These are phyloP conservation scores for Brassica rapa DNA, from an alignment of 345 rosid species.

Conservation along the genomic window DNA sequence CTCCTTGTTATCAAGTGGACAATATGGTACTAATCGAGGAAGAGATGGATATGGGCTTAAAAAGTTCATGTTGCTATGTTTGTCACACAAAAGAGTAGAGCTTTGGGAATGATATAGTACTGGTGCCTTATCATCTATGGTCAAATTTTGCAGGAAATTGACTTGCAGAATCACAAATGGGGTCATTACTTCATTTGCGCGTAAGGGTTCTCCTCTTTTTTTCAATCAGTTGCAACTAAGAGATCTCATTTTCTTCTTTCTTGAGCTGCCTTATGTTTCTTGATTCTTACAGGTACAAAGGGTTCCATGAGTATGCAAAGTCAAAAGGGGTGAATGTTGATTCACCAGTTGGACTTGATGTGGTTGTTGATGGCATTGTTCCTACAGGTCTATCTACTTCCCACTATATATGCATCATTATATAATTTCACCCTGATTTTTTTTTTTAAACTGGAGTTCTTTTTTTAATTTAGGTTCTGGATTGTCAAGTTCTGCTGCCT, in stretches of 20 bases:
- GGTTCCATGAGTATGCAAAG: slow-evolving; percentile 71
- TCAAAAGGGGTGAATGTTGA: slow-evolving; percentile 70
- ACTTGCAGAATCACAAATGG: slow-evolving; percentile 90
- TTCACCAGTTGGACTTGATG: slow-evolving; percentile 80
- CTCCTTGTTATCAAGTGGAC: neutral
- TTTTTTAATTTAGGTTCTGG: slow-evolving; percentile 70
- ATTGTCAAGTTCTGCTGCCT: slow-evolving; percentile 92
- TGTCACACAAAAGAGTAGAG: neutral
- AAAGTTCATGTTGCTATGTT: neutral
- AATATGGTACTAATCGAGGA: neutral
- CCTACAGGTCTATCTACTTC: slow-evolving; percentile 72
- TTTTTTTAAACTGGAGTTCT: neutral
- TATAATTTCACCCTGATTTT: slow-evolving; percentile 1
- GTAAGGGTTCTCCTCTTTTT: slow-evolving; percentile 45
- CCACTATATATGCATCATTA: neutral
- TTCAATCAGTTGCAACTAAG: neutral
- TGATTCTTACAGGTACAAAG: slow-evolving; percentile 70
- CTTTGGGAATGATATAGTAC: neutral
- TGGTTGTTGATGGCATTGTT: slow-evolving; percentile 85
- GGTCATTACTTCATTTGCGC: slow-evolving; percentile 95
- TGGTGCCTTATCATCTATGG: slow-evolving; percentile 14
- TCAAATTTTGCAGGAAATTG: slow-evolving; percentile 60
- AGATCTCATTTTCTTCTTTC: neutral
- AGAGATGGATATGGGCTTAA: too few relatives aligned
- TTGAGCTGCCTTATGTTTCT: neutral